Percentiles rank a stretch among this genome's conserved stretches.
These are phyloP conservation scores for Alternaria sp. DNA, from an alignment of 2,329 filamentous ascomycete species.

Conservation along the genomic window DNA sequence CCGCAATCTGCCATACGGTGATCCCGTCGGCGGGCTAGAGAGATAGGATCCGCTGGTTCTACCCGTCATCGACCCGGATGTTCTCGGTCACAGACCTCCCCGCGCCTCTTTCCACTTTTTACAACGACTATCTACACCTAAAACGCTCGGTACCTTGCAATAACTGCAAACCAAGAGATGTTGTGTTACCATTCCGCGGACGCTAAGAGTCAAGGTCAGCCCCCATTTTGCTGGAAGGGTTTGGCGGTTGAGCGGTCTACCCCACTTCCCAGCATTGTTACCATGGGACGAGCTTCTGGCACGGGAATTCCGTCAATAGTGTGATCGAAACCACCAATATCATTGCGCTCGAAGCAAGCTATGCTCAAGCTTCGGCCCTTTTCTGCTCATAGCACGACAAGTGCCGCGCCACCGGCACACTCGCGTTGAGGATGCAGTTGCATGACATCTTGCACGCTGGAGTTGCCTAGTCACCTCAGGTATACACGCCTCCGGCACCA, in stretches of 20 bases:
- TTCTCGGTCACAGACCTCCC: slow-evolving; percentile 7
- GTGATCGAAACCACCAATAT: slow-evolving; percentile 3
- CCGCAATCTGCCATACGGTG: slow-evolving; percentile 15
- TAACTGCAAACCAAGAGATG: not conserved
- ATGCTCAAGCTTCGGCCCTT: not conserved
- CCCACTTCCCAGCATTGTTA: slow-evolving; percentile 24
- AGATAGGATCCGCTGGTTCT: not conserved
- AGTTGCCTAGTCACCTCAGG: not conserved
- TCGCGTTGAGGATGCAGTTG: not conserved
- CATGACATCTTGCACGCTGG: not conserved
- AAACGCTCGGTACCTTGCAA: not conserved
- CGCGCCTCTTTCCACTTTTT: slow-evolving; percentile 7
- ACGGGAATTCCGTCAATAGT: slow-evolving; percentile 25
- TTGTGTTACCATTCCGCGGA: slow-evolving; percentile 5
- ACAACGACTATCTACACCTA: not conserved
- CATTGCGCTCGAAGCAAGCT: not conserved
- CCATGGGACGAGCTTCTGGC: slow-evolving; percentile 25
- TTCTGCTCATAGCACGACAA: slow-evolving; percentile 1
- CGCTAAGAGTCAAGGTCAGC: slow-evolving; percentile 7
- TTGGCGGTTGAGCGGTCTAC: slow-evolving; percentile 14
- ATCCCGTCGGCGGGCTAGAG: slow-evolving; percentile 9
- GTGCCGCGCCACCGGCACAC: not conserved
- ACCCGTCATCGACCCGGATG: slow-evolving; percentile 8
- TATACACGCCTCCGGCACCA: not conserved
- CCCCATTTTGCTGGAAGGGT: slow-evolving; percentile 13